Conservation (phyloP, 164 flowering plant species). For the Vitis labrusca region DNA sequence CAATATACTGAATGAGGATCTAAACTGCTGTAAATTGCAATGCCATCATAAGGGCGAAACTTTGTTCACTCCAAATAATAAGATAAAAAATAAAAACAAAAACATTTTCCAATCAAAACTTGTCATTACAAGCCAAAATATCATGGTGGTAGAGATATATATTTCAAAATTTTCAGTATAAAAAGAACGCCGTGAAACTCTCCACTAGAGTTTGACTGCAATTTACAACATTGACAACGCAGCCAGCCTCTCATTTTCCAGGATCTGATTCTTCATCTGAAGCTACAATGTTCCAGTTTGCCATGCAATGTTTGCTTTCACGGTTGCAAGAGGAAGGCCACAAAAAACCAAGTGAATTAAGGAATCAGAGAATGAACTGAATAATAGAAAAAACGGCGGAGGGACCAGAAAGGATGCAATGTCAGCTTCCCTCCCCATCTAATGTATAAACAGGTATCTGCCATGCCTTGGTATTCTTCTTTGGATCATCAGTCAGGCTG, state of each 20-base stretch:
- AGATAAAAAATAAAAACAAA: too few species aligned
- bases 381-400: background rate
- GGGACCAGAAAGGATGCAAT: background rate
- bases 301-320: background rate
- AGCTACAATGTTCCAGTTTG: background rate
- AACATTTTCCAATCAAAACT: too few species aligned
- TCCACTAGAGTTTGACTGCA: too few species aligned
- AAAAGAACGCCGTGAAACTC: too few species aligned
- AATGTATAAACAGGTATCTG: slow-evolving; percentile 75
- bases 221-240: background rate
- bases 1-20: too few species aligned
- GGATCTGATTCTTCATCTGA: background rate
- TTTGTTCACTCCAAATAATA: too few species aligned
- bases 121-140: too few species aligned
- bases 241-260: background rate
- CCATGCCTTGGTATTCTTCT: slow-evolving; percentile 92
- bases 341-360: background rate
- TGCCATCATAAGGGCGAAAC: too few species aligned
- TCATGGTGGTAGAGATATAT: too few species aligned
- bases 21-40: too few species aligned
- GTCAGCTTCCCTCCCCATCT: slow-evolving; percentile 50
- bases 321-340: background rate
- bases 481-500: slow-evolving; percentile 87
- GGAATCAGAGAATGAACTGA: background rate
- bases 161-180: too few species aligned